Conservation (phyloP, 208 protist genomes). For the Pavlovales sp. region DNA sequence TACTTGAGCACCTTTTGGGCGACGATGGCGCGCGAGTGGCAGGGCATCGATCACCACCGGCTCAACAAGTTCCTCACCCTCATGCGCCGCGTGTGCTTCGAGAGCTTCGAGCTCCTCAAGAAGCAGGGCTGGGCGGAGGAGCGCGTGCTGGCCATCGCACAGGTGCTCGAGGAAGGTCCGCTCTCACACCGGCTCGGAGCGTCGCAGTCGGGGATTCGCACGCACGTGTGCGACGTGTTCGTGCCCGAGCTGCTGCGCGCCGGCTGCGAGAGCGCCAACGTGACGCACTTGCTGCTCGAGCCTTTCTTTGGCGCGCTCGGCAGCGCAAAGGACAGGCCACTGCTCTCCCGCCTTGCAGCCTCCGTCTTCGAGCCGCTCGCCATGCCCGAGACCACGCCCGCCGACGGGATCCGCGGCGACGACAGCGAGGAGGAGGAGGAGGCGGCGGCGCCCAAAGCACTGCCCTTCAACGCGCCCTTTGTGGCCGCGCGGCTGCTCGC, state of each 20-base stretch:
- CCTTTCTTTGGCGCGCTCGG: not conserved
- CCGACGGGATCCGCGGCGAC: not conserved
- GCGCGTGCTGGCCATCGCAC: not conserved
- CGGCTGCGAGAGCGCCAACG: not conserved
- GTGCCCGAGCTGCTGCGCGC: not conserved
- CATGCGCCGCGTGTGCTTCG: conserved; percentile 56
- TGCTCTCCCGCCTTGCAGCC: not conserved
- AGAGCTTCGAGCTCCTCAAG: not conserved
- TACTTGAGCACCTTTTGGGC: conserved; percentile 71
- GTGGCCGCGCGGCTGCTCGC: not conserved
- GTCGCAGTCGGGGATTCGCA: not conserved
- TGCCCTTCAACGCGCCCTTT: not conserved
- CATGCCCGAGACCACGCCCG: not conserved
- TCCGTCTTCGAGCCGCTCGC: not conserved
- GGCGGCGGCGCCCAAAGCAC: not conserved
- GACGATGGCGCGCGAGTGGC: conserved; percentile 77
- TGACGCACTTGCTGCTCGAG: not conserved
- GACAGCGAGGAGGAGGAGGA: not conserved
- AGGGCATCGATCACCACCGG: conserved; percentile 76
- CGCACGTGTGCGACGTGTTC: not conserved
- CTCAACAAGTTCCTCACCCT: conserved; percentile 80
- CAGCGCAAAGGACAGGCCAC: not conserved
- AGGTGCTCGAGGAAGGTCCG: not conserved
- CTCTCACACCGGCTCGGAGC: not conserved
- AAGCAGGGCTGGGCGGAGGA: not conserved